phyloP scores from a whole-genome alignment of 805 yeast species.

The Metschnikowia shivogae region DNA sequence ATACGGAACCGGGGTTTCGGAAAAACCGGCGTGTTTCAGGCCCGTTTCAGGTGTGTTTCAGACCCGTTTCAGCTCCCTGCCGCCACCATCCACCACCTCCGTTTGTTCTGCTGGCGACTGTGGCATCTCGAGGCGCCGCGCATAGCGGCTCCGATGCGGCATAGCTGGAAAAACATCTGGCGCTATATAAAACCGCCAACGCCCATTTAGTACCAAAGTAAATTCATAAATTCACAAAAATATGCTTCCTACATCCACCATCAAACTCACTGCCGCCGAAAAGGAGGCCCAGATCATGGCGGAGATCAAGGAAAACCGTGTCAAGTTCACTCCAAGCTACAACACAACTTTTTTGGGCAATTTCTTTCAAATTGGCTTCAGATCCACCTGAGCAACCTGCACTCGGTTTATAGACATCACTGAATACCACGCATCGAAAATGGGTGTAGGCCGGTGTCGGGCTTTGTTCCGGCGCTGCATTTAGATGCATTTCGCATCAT shows the following conservation, averaged over 20 bases:
- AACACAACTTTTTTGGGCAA: slow-evolving; percentile 40
- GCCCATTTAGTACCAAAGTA: background rate
- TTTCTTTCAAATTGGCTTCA: slow-evolving; percentile 29
- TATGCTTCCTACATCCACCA: slow-evolving; percentile 9
- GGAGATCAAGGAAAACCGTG: slow-evolving; percentile 34
- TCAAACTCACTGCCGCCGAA: slow-evolving; percentile 31
- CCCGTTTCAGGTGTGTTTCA: background rate
- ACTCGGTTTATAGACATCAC: background rate
- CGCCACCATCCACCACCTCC: background rate
- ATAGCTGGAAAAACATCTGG: background rate
- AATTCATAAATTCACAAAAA: background rate
- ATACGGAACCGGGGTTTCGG: too few species aligned
- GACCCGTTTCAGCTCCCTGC: background rate
- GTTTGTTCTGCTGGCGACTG: background rate
- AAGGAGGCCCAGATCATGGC: slow-evolving; percentile 45
- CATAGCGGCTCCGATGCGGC: slow-evolving; percentile 1
- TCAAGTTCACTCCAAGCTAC: slow-evolving; percentile 37
- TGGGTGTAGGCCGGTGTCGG: background rate
- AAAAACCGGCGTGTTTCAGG: background rate
- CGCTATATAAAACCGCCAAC: background rate
- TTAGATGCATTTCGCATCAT: too few species aligned
- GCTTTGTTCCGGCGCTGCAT: background rate
- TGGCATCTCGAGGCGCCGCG: background rate
- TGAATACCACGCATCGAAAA: background rate
- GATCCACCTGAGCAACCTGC: slow-evolving; percentile 7